Evolutionary conservation across 73 alveolate species (phyloP).

Genomic region (Uronychia binucleata): DNA sequence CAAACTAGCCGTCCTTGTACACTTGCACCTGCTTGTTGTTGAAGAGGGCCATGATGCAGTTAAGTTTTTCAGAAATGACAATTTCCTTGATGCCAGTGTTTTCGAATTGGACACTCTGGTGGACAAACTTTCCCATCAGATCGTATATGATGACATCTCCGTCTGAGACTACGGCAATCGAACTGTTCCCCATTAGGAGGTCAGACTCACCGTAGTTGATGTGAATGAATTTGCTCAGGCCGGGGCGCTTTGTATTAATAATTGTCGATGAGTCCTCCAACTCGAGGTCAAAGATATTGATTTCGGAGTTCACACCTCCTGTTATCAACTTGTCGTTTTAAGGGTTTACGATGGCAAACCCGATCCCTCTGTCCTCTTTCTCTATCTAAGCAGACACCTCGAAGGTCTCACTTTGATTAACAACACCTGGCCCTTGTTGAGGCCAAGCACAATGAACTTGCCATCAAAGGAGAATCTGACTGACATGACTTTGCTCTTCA

Average conservation of each 20-base stretch:
- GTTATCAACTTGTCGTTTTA: neutral
- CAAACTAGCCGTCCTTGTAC: neutral
- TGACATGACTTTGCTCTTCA: neutral
- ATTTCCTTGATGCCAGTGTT: neutral
- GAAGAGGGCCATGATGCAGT: neutral
- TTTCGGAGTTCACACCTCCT: neutral
- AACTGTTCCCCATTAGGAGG: neutral
- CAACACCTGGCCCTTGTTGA: neutral
- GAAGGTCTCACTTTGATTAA: neutral
- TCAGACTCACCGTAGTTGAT: neutral
- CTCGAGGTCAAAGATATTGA: neutral
- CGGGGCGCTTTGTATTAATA: neutral
- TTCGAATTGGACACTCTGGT: neutral
- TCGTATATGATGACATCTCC: neutral
- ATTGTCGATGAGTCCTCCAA: neutral
- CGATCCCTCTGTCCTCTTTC: neutral
- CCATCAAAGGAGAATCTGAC: neutral
- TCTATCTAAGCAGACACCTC: neutral
- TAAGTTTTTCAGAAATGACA: neutral
- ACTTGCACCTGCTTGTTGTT: neutral
- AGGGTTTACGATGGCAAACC: neutral
- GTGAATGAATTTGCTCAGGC: neutral
- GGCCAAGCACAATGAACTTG: conserved; percentile 1
- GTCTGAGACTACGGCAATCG: neutral
- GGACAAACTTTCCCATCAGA: no score